Percentiles rank a stretch among this genome's conserved stretches.
These are phyloP conservation scores for Aquilaria yunnanensis DNA, from an alignment of 345 rosid genomes.

Conservation along the genomic window DNA sequence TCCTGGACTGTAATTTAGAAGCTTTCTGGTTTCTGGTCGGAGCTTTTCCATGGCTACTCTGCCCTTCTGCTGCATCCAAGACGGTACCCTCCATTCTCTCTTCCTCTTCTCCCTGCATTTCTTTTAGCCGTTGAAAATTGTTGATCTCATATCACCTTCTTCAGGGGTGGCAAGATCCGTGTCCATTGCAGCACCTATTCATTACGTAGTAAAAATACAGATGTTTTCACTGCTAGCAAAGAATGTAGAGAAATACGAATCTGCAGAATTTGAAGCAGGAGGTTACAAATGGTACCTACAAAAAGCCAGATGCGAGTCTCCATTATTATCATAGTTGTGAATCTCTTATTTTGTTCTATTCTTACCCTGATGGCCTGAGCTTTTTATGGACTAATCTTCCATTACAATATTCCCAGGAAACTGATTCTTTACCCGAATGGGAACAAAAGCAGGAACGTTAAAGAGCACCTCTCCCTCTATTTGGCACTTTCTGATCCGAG, in stretches of 20 bases:
- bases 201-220: slow-evolving; percentile 46
- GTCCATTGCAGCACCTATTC: slow-evolving; percentile 44
- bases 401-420: slow-evolving; percentile 21
- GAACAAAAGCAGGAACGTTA: slow-evolving; percentile 30
- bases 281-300: slow-evolving; percentile 59
- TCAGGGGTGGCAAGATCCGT: slow-evolving; percentile 34
- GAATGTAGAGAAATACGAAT: slow-evolving; percentile 50
- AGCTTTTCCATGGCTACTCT: slow-evolving; percentile 17
- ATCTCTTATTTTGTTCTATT: not conserved
- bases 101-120: not conserved
- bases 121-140: not conserved
- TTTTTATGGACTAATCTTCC: not conserved
- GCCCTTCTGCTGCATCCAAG: not conserved
- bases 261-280: slow-evolving; percentile 55
- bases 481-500: slow-evolving; percentile 23
- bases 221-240: slow-evolving; percentile 39
- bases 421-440: slow-evolving; percentile 36
- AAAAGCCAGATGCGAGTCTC: not conserved
- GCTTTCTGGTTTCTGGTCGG: not conserved
- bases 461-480: slow-evolving; percentile 26
- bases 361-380: not conserved
- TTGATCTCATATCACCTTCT: not conserved
- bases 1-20: not conserved
- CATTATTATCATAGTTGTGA: not conserved
- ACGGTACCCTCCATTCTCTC: slow-evolving; percentile 13